phyloP scores from a whole-genome alignment of 306 rosid species.

The apple (Malus domestica) region DNA sequence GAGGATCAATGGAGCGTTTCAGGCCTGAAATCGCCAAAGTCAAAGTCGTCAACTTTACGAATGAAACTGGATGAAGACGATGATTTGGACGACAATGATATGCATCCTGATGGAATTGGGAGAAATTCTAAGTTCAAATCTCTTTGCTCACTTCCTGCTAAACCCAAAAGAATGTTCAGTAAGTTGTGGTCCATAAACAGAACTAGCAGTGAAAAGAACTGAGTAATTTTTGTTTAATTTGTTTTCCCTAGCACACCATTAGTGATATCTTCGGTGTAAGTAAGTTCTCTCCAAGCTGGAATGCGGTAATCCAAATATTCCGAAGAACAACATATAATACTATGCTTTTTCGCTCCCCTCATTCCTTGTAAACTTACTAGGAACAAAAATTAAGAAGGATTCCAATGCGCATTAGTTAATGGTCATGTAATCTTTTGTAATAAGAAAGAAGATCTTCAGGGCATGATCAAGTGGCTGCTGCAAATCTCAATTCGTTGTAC shows the following conservation, averaged over 20 bases:
- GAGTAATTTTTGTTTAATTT: slow-evolving; percentile 39
- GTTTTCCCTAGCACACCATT: background rate
- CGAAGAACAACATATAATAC: slow-evolving; percentile 36
- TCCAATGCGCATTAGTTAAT: slow-evolving; percentile 50
- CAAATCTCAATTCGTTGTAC: slow-evolving; percentile 44
- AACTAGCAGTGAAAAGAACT: slow-evolving; percentile 59
- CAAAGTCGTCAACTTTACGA: slow-evolving; percentile 66
- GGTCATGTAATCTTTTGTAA: slow-evolving; percentile 58
- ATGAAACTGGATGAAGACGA: slow-evolving; percentile 96
- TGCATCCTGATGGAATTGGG: slow-evolving; percentile 42
- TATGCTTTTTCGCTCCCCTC: slow-evolving; percentile 22
- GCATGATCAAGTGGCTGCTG: slow-evolving; percentile 3
- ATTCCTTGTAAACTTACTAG: slow-evolving; percentile 51
- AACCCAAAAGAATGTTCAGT: slow-evolving; percentile 81
- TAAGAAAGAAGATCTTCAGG: slow-evolving; percentile 50
- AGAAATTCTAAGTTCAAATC: slow-evolving; percentile 53
- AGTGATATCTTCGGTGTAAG: background rate
- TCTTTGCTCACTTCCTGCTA: slow-evolving; percentile 62
- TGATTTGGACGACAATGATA: slow-evolving; percentile 47
- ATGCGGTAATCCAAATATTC: slow-evolving; percentile 29
- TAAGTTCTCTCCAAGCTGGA: background rate
- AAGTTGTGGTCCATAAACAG: slow-evolving; percentile 83
- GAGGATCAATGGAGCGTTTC: slow-evolving; percentile 93
- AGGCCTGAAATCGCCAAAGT: slow-evolving; percentile 75
- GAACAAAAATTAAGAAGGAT: slow-evolving; percentile 49